Base-by-base conservation (phyloP, 2,329 filamentous ascomycete genomes). In the Colletotrichum lupini region DNA sequence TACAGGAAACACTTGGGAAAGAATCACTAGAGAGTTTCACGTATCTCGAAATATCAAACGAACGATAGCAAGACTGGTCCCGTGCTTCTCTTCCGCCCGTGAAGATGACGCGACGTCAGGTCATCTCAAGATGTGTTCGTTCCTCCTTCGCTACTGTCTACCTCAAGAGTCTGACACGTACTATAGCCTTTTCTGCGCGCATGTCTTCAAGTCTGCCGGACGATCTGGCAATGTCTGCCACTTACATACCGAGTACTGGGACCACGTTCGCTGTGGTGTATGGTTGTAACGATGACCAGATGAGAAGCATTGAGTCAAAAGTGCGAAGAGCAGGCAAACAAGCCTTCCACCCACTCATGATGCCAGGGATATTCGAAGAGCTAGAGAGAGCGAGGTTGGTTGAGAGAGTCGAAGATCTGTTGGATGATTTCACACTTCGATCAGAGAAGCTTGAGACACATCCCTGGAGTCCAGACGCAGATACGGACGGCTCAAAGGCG, bases 211-310 rank as follows among this genome's bases (percentile, higher is more conserved):
- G 30, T 12, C n/a, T 72, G 1, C 9, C 7, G 1, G n/a, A 63
- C 7, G 68, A 72, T 11, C 9, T 72, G 7, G 68, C 64, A 0
- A 2, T 72, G 16, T 72, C 68, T 5, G 30, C 58, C 26, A 72
- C 68, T 16, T 30, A 68, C 2, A 61, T 72, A 8, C 68, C 68
- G 1, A 53, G 37, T 46, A 67, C 64, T 2, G 52, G 49, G 7
- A 56, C 68, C 1, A 68, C 46, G 0, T 67, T 72, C 16, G 57
- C 63, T 6, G 26, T 72, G 7, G 7, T 63, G 2, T 72, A 67
- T 1, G 68, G 68, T 8, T 72, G 68, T 5, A 62, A 35, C 1
- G 52, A 61, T 16, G 6, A 24, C 14, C 68, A 72, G 14, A 72
- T 68, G 68, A 4, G 12, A 1, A 22, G 28, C 1, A 68, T 72